A percentile compares a stretch with the other conserved stretches of the same genome.
These are phyloP conservation scores for Fusarium guadeloupense DNA, from an alignment of 2,329 filamentous ascomycete genomes.

Conservation along the genomic window DNA sequence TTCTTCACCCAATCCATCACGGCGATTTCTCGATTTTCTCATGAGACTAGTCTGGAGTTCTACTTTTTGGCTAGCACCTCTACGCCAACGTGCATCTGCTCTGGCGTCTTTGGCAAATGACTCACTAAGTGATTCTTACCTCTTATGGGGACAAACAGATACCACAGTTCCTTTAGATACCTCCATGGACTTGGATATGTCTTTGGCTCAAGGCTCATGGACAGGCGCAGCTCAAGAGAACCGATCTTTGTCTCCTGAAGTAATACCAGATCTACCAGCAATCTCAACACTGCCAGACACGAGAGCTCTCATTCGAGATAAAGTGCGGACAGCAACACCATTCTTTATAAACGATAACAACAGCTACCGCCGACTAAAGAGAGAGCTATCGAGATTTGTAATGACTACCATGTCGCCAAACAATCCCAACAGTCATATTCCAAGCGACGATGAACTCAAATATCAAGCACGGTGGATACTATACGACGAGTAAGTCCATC, in stretches of 20 bases:
- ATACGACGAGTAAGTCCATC: conserved; percentile 28
- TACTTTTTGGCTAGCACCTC: conserved; percentile 17
- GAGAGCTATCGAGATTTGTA: conserved; percentile 29
- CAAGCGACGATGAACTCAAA: conserved; percentile 29
- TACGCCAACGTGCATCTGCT: conserved; percentile 13
- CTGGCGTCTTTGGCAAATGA: conserved; percentile 5
- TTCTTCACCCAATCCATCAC: conserved; percentile 4
- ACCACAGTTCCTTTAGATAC: not conserved
- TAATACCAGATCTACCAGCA: conserved; percentile 1
- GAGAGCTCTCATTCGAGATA: conserved; percentile 7
- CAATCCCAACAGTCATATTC: conserved; percentile 31
- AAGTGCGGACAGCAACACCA: conserved; percentile 23
- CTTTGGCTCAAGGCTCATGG: conserved; percentile 10
- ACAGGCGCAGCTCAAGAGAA: conserved; percentile 3
- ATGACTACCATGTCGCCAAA: conserved; percentile 34
- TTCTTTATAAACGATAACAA: conserved; percentile 38
- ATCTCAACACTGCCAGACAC: conserved; percentile 10
- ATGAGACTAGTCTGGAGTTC: conserved; percentile 31
- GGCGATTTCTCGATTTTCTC: conserved; percentile 26
- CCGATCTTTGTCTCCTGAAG: conserved; percentile 18
- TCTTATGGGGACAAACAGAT: conserved; percentile 14
- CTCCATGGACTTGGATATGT: conserved; percentile 18
- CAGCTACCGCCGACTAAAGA: conserved; percentile 25
- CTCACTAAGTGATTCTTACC: conserved; percentile 4
- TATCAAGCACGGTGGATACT: conserved; percentile 33